Evolutionary conservation across 495 filamentous ascomycete genomes (phyloP), one percentile per base, ranked within the genome.

Genomic region (Aspergillus biplanus): DNA sequence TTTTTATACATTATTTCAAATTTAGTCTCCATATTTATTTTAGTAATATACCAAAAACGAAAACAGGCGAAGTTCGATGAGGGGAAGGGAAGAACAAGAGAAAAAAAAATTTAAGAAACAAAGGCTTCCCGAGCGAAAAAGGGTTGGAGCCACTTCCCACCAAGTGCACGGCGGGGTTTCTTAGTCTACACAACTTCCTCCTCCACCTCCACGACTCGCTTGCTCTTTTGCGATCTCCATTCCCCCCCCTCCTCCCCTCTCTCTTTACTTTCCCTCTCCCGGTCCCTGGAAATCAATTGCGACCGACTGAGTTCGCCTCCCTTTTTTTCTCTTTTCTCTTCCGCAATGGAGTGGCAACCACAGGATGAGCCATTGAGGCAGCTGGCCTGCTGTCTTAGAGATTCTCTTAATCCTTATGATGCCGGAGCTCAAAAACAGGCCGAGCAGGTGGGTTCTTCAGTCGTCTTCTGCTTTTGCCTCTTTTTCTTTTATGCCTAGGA

Each of bases 301-400:
- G 15, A 52, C 52, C 32, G 44, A 21, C 53, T 52, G 46, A 52
- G 47, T 55, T 34, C 44, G 32, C 46, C 61, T 12, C 37, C 64
- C 52, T 59, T 62, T 49, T 44, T 59, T 57, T 49, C 21, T 27
- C 21, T 27, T 27, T 27, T 27, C 2, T 27, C 39, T 63, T 62
- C 56, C 69, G 78, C 68, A 62, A 97, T 97, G 92, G 87, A 87
- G 72, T 99, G 95, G 95, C 92, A 97, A 81, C 96, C 95, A 35
- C 85, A 91, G 74, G 84, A 89, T 64, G 91, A 91, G 81, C 90
- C 89, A 72, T 83, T 98, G 82, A 84, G 84, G 81, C 92, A 96
- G 82, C 85, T 99, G 47, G 90, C 92, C 66, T 86, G 86, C 71
- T 98, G 88, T 78, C 86, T 99, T 69, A 89, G 86, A 78, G 92